A percentile compares a stretch with the other conserved stretches of the same genome.
phyloP scores from a whole-genome alignment of 2,329 filamentous ascomycete species.

The Huntiella abstrusa region DNA sequence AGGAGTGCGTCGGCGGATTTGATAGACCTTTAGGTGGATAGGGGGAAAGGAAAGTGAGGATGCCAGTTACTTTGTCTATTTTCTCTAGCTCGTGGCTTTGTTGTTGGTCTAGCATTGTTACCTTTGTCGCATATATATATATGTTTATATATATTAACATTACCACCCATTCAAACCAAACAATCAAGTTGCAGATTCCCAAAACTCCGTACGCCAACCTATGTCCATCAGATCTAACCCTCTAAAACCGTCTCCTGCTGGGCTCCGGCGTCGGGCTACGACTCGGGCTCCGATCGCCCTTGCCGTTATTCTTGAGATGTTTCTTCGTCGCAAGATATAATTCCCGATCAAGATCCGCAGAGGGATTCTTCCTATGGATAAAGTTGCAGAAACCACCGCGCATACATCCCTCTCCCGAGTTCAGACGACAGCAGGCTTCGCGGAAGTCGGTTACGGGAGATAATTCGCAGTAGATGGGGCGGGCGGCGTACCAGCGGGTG shows the following conservation, averaged over 20 bases:
- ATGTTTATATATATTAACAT: neutral
- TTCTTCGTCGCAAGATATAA: slow-evolving; percentile 83
- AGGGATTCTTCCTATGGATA: slow-evolving; percentile 92
- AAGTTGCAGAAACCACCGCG: slow-evolving; percentile 98
- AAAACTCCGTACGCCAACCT: neutral
- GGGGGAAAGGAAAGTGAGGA: neutral
- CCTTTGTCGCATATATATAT: neutral
- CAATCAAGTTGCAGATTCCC: neutral
- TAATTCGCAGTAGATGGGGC: slow-evolving; percentile 95
- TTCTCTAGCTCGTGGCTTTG: neutral
- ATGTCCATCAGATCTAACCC: neutral
- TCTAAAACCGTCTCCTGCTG: slow-evolving; percentile 48
- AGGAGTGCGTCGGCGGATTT: slow-evolving; percentile 8
- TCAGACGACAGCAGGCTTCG: slow-evolving; percentile 89
- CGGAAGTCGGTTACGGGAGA: slow-evolving; percentile 94
- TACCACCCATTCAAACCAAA: neutral
- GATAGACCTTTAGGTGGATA: slow-evolving; percentile 8
- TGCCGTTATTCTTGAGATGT: slow-evolving; percentile 72
- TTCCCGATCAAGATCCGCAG: slow-evolving; percentile 72
- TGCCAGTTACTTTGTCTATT: neutral
- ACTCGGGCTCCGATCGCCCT: slow-evolving; percentile 64
- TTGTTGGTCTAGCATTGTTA: neutral
- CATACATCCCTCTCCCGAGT: slow-evolving; percentile 87
- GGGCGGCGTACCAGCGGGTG: slow-evolving; percentile 85
- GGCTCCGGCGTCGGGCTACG: slow-evolving; percentile 79